phyloP scores from a whole-genome alignment of 2,329 filamentous ascomycete species.

The Waltergamsia citrina region DNA sequence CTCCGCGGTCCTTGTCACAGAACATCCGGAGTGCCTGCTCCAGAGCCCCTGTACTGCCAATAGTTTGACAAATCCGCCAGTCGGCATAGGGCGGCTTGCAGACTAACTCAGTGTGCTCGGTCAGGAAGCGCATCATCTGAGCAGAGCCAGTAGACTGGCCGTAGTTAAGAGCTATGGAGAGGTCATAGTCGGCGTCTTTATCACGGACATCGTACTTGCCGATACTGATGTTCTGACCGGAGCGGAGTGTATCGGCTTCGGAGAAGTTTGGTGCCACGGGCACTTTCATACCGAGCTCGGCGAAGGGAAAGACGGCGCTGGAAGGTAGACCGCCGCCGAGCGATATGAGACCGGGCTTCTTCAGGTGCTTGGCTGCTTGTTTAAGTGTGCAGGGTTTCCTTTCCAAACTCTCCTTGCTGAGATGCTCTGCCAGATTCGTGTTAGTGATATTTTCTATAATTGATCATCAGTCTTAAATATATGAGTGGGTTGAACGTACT shows the following conservation, averaged over 20 bases:
- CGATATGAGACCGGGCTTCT: constrained; percentile 77
- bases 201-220: constrained; percentile 77
- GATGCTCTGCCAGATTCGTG: constrained; percentile 29
- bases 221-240: constrained; percentile 52
- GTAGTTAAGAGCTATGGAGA: constrained; percentile 88
- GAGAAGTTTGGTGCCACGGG: constrained; percentile 62
- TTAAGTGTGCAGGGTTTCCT: constrained; percentile 68
- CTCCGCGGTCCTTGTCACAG: constrained; percentile 56
- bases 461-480: neutral
- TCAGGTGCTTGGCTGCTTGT: constrained; percentile 67
- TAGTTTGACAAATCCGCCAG: constrained; percentile 76
- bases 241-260: constrained; percentile 53
- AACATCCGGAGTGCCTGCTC: constrained; percentile 82
- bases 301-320: constrained; percentile 86
- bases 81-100: constrained; percentile 81
- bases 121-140: constrained; percentile 82
- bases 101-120: constrained; percentile 90
- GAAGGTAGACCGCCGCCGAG: constrained; percentile 87
- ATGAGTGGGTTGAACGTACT: constrained; percentile 43
- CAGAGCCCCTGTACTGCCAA: constrained; percentile 78
- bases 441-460: constrained; percentile 2
- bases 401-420: constrained; percentile 53
- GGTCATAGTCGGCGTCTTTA: constrained; percentile 45
- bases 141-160: constrained; percentile 78
- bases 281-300: constrained; percentile 65